Evolutionary conservation across 768 basidiomycete species (phyloP).

Genomic region (Coprinopsis sp.): DNA sequence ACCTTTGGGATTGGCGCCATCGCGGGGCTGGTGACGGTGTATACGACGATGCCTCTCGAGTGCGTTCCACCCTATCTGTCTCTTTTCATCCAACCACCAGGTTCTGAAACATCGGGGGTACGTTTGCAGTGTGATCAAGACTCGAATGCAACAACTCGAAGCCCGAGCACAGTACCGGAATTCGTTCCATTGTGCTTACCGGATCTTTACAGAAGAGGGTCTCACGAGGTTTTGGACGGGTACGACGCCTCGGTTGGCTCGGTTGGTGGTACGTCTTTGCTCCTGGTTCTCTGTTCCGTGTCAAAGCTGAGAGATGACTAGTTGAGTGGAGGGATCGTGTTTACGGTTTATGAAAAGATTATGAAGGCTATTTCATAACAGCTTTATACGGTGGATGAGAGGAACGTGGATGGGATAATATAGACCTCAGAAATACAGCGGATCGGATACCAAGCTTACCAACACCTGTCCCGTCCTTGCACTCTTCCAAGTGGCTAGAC

Average conservation of each 20-base stretch:
- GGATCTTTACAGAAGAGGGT: slow-evolving; percentile 93
- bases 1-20: slow-evolving; percentile 94
- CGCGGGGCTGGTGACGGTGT: slow-evolving; percentile 93
- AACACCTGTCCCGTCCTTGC: no score
- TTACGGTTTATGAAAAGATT: no score
- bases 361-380: no score
- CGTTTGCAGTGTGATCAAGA: slow-evolving; percentile 88
- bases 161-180: slow-evolving; percentile 85
- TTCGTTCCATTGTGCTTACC: slow-evolving; percentile 92
- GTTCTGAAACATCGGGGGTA: no score
- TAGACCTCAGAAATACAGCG: no score
- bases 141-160: slow-evolving; percentile 92
- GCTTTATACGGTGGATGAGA: no score
- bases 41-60: slow-evolving; percentile 85
- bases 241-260: slow-evolving; percentile 82
- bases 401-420: no score
- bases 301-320: no score
- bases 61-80: slow-evolving; percentile 27
- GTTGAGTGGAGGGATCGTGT: no score
- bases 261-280: slow-evolving; percentile 65
- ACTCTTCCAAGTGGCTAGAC: no score
- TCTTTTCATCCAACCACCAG: not conserved
- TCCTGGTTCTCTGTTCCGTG: no score
- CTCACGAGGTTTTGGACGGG: slow-evolving; percentile 93
- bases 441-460: no score